phyloP scores from a whole-genome alignment of 192 early-diverging fungal species.

The Geranomyces variabilis region DNA sequence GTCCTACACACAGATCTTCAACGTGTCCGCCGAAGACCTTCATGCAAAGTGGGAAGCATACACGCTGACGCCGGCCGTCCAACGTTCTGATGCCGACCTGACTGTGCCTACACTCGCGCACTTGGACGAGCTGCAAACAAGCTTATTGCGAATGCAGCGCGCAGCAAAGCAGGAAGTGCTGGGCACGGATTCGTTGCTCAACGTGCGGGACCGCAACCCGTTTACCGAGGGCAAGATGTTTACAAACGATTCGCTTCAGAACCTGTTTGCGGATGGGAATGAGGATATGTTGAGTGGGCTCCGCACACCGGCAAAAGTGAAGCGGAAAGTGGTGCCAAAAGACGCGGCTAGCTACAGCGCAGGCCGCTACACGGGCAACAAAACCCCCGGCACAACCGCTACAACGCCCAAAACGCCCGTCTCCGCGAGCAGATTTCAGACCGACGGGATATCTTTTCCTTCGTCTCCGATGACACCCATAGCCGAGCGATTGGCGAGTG shows the following conservation, averaged over 20 bases:
- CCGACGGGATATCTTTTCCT: neutral
- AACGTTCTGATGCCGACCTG: slow-evolving; percentile 19
- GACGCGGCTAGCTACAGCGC: slow-evolving; percentile 11
- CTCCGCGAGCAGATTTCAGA: neutral
- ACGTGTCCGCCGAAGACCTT: slow-evolving; percentile 45
- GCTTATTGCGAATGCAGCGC: slow-evolving; percentile 22
- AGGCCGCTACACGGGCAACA: neutral
- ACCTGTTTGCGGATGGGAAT: slow-evolving; percentile 8
- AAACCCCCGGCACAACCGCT: neutral
- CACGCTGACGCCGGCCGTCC: slow-evolving; percentile 26
- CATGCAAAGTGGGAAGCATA: slow-evolving; percentile 54
- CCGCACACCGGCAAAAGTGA: slow-evolving; percentile 11
- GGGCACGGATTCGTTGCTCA: slow-evolving; percentile 21
- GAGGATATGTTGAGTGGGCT: slow-evolving; percentile 10
- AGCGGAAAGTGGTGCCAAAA: slow-evolving; percentile 25
- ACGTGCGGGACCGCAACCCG: slow-evolving; percentile 22
- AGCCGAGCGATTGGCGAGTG: slow-evolving; percentile 1
- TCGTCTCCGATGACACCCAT: slow-evolving; percentile 18
- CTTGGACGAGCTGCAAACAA: slow-evolving; percentile 35
- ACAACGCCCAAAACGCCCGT: slow-evolving; percentile 31
- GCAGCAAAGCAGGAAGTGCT: slow-evolving; percentile 29
- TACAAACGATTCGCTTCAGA: slow-evolving; percentile 16
- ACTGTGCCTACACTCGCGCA: slow-evolving; percentile 32
- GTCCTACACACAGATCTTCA: slow-evolving; percentile 20
- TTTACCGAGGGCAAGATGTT: slow-evolving; percentile 24